Base-by-base conservation (phyloP, 129 eudicot species). In the Smallanthus sonchifolius region DNA sequence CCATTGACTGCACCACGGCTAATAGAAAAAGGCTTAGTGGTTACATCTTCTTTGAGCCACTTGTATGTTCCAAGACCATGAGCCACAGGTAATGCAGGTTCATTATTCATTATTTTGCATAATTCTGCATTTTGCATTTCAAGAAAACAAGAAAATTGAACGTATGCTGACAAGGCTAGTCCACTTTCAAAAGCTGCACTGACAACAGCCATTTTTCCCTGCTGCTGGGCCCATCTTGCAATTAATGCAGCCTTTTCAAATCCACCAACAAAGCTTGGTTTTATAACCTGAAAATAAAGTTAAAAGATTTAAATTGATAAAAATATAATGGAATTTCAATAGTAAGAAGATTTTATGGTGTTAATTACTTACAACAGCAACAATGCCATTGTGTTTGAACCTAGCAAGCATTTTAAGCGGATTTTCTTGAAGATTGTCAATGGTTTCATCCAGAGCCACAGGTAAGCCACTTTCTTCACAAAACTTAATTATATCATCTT, bases 1-100 rank as follows among this genome's bases (percentile, higher is more conserved):
- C 93, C 91, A 39, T 68, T 83, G 51, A 7, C 9, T 17, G 87
- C 73, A 79, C 80, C 74, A 49, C 75, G 73, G 55, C 28, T 36
- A 45, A 91, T 80, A 74, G 67, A 56, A 30, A 88, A 76, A 40
- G 86, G 82, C 42, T 79, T 75, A 7, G 73, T 39, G 34, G 80
- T 74, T 47, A 86, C 84, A 62, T 94, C 91, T 63, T 94, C 97
- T 80, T 67, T 83, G 40, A 94, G 87, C 99, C 99, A 94, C 43
- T 78, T 80, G 77, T 86, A 94, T 30, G 99, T 94, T 85, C 99
- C 99, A 76, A 94, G 95, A 73, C 99, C 99, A 75, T 94, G 99
- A 19, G 93, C 96, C 34, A 85, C 79, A 38, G 69, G 51, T 10
- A 73, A 52, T 30, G 61, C 59, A 16, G 72, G 77, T 82, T 86